Conservation (phyloP, 495 filamentous ascomycete genomes). For the Antarctomyces pellizariae region DNA sequence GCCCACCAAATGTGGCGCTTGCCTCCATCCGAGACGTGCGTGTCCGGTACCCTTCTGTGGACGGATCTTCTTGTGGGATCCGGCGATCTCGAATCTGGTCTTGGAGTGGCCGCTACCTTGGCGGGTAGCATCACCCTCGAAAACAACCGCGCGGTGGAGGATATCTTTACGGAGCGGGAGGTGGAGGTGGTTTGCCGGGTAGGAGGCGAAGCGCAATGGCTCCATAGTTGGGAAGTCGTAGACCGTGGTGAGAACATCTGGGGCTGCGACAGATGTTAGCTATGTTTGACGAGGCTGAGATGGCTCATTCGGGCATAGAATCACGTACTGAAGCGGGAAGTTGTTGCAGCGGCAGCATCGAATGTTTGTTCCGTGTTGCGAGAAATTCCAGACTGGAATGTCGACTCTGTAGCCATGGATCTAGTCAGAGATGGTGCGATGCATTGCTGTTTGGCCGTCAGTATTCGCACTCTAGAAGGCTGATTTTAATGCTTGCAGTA, state of each 20-base stretch:
- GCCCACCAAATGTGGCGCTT: slow-evolving; percentile 63
- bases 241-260: slow-evolving; percentile 53
- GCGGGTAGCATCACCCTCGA: slow-evolving; percentile 74
- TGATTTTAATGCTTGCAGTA: slow-evolving; percentile 4
- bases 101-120: slow-evolving; percentile 74
- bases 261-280: slow-evolving; percentile 18
- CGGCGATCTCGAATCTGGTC: slow-evolving; percentile 63
- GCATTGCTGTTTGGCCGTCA: slow-evolving; percentile 22
- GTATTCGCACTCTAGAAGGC: too few relatives aligned
- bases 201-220: slow-evolving; percentile 54
- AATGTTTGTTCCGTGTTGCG: too few relatives aligned
- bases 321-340: not conserved
- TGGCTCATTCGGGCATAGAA: slow-evolving; percentile 1
- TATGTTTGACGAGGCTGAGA: slow-evolving; percentile 7
- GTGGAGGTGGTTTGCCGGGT: slow-evolving; percentile 56
- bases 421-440: slow-evolving; percentile 25
- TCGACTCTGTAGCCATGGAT: slow-evolving; percentile 59
- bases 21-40: slow-evolving; percentile 57
- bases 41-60: slow-evolving; percentile 68
- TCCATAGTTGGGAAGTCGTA: slow-evolving; percentile 82
- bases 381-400: slow-evolving; percentile 10
- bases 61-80: slow-evolving; percentile 50
- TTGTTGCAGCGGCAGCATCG: not conserved
- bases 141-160: slow-evolving; percentile 77
- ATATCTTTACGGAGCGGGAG: slow-evolving; percentile 79